Percentiles rank a stretch among this genome's conserved stretches.
Evolutionary conservation across 2,329 filamentous ascomycete species (phyloP).

Genomic region (Arthrobotrys iridis): DNA sequence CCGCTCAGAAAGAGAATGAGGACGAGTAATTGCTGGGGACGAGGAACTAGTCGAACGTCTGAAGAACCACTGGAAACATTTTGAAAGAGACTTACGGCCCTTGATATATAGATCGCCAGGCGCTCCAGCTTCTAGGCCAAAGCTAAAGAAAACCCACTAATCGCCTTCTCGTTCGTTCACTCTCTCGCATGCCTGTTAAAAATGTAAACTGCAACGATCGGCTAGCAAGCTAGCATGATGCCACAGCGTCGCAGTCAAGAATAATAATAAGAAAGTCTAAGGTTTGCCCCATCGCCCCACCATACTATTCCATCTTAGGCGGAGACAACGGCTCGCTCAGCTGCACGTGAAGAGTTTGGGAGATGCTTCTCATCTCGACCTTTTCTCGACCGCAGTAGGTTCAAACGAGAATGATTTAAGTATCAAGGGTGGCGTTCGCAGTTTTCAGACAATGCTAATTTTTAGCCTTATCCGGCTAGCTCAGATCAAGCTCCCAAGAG

Average conservation of each 20-base stretch:
- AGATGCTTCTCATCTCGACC: background rate
- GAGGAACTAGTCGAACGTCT: background rate
- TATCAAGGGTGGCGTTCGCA: constrained; percentile 11
- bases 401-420: background rate
- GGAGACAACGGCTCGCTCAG: constrained; percentile 20
- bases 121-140: background rate
- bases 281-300: constrained; percentile 34
- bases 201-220: background rate
- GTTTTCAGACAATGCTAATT: background rate
- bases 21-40: background rate
- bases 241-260: background rate
- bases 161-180: background rate
- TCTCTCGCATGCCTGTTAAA: background rate
- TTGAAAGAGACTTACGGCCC: background rate
- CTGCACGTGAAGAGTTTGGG: constrained; percentile 7
- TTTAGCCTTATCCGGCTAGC: constrained; percentile 5
- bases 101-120: constrained; percentile 28
- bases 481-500: background rate
- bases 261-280: constrained; percentile 6
- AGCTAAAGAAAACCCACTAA: background rate
- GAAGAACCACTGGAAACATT: background rate
- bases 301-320: constrained; percentile 19
- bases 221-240: background rate
- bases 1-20: background rate
- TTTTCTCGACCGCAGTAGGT: background rate